Evolutionary conservation across 2,329 filamentous ascomycete species (phyloP).

Genomic region (Pyricularia sp.): DNA sequence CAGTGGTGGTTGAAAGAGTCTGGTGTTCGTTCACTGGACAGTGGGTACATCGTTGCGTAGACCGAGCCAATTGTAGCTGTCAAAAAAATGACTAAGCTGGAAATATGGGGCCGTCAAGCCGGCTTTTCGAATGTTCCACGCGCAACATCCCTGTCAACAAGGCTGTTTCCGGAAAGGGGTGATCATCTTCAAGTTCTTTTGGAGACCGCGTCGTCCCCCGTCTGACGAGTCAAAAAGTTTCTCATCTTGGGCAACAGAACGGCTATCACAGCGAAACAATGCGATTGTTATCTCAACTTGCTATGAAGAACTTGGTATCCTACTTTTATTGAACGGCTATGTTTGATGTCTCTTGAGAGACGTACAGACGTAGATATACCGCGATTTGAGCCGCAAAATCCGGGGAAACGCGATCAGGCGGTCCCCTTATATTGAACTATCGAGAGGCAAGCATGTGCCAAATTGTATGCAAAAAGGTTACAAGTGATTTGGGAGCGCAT

Average conservation of each 20-base stretch:
- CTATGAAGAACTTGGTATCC: neutral
- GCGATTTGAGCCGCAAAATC: constrained; percentile 4
- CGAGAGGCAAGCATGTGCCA: neutral
- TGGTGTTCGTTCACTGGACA: neutral
- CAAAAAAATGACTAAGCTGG: neutral
- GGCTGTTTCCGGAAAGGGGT: neutral
- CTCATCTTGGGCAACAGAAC: neutral
- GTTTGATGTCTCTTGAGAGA: neutral
- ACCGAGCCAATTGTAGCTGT: neutral
- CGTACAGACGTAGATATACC: neutral
- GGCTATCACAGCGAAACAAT: neutral
- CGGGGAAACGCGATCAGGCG: neutral
- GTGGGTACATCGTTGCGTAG: neutral
- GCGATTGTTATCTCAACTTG: neutral
- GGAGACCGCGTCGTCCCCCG: neutral
- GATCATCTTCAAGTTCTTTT: neutral
- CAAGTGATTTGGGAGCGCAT: neutral
- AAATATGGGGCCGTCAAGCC: neutral
- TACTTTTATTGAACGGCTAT: neutral
- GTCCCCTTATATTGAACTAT: constrained; percentile 1
- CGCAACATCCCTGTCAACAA: neutral
- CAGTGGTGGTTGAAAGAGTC: neutral
- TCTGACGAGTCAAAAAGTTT: neutral
- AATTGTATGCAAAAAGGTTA: neutral
- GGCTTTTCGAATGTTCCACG: neutral